These are phyloP conservation scores for Albugo candida DNA, from an alignment of 352 stramenopile species.

Conservation along the genomic window DNA sequence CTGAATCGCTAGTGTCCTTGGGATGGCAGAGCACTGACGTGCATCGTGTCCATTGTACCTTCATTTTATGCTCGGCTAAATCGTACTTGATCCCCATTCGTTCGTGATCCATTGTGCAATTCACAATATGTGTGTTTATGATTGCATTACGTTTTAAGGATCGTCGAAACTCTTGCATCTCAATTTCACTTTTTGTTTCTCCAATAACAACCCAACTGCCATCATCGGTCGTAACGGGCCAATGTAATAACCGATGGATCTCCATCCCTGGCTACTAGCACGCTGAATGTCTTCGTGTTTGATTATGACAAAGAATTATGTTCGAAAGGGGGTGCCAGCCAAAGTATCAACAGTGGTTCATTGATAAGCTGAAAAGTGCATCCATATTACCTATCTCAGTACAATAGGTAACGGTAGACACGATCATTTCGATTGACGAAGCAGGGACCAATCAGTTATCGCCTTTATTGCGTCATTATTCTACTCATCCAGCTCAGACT, in stretches of 20 bases:
- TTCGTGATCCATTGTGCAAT: constrained; percentile 67
- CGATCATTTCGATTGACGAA: no score
- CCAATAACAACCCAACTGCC: constrained; percentile 61
- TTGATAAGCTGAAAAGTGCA: no score
- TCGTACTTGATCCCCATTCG: constrained; percentile 16
- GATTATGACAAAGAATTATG: no score
- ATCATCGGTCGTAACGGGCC: constrained; percentile 25
- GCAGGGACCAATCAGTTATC: no score
- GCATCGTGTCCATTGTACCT: constrained; percentile 70
- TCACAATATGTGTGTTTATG: constrained; percentile 68
- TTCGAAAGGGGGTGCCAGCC: no score
- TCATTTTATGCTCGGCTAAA: constrained; percentile 61
- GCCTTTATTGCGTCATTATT: no score
- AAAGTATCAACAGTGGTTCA: no score
- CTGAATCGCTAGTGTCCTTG: constrained; percentile 13
- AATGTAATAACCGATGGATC: constrained; percentile 51
- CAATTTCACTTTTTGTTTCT: constrained; percentile 41
- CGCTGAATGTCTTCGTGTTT: no score
- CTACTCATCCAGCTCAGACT: no score
- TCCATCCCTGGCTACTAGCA: constrained; percentile 18
- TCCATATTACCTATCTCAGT: no score
- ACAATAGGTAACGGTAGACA: no score
- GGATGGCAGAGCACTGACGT: constrained; percentile 58
- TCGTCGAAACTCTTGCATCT: constrained; percentile 55
- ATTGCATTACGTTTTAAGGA: constrained; percentile 68